Percentiles rank a stretch among this genome's conserved stretches.
phyloP scores from a whole-genome alignment of 78 protist genomes.

The Cyanophora paradoxa region DNA sequence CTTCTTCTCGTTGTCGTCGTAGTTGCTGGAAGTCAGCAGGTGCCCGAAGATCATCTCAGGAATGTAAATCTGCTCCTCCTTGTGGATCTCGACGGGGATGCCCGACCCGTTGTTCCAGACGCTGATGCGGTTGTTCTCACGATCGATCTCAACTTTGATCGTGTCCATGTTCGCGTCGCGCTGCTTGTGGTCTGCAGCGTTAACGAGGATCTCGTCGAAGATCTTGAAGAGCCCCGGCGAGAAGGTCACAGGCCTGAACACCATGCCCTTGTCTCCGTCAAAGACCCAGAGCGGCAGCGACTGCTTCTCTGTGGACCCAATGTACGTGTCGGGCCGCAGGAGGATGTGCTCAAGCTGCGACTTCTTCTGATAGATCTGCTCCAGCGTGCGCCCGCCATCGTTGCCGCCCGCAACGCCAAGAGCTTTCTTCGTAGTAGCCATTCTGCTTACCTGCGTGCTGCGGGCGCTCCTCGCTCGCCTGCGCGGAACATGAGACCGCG shows the following conservation, averaged over 20 bases:
- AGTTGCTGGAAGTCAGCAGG: constrained; percentile 82
- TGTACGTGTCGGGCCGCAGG: constrained; percentile 94
- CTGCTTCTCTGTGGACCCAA: constrained; percentile 66
- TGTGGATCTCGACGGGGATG: constrained; percentile 91
- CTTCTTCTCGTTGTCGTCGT: constrained; percentile 41
- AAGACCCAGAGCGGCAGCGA: constrained; percentile 12
- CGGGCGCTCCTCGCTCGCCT: too few species aligned
- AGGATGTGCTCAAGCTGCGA: constrained; percentile 91
- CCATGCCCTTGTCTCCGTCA: constrained; percentile 19
- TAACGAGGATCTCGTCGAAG: constrained; percentile 98
- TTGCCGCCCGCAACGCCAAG: too few species aligned
- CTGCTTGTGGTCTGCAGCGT: constrained; percentile 97
- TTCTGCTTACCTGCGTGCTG: too few species aligned
- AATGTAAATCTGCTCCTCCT: constrained; percentile 70
- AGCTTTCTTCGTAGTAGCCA: too few species aligned
- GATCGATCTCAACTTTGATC: constrained; percentile 69
- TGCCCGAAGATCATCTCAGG: constrained; percentile 96
- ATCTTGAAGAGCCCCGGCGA: constrained; percentile 95
- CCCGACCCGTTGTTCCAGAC: constrained; percentile 93
- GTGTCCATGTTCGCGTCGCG: constrained; percentile 72
- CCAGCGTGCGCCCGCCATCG: too few species aligned
- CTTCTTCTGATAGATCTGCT: constrained; percentile 69
- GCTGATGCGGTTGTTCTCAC: constrained; percentile 24
- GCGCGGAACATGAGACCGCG: too few species aligned
- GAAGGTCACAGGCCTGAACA: constrained; percentile 46